phyloP scores from a whole-genome alignment of 108 stramenopile species.

The Chaetoceros tenuissimus region DNA sequence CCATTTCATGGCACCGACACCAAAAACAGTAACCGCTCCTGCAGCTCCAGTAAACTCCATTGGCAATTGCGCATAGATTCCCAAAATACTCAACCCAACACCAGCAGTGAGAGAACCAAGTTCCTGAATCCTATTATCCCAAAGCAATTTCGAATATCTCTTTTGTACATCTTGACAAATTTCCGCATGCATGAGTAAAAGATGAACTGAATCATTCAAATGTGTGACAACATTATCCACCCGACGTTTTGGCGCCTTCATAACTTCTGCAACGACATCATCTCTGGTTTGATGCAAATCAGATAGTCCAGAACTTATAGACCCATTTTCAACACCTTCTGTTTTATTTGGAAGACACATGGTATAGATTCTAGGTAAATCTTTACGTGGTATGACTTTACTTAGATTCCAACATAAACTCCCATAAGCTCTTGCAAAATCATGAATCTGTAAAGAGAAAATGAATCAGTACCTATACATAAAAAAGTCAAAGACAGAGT shows the following conservation, averaged over 20 bases:
- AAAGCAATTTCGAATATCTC: slow-evolving; percentile 32
- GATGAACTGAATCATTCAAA: slow-evolving; percentile 79
- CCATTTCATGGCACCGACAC: slow-evolving; percentile 69
- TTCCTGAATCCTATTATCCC: slow-evolving; percentile 47
- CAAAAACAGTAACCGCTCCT: slow-evolving; percentile 54
- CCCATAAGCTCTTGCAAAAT: slow-evolving; percentile 99
- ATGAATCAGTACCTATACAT: slow-evolving; percentile 13
- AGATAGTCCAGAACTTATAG: slow-evolving; percentile 35
- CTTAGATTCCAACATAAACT: slow-evolving; percentile 97
- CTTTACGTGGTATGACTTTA: slow-evolving; percentile 92
- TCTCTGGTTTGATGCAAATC: slow-evolving; percentile 83
- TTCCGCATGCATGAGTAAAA: slow-evolving; percentile 79
- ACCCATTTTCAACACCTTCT: slow-evolving; percentile 11
- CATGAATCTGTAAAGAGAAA: slow-evolving; percentile 80
- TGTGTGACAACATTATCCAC: slow-evolving; percentile 98
- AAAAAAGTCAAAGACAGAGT: background rate
- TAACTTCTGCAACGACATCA: slow-evolving; percentile 88
- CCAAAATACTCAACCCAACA: slow-evolving; percentile 24
- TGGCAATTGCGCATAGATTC: slow-evolving; percentile 25
- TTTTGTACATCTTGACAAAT: slow-evolving; percentile 48
- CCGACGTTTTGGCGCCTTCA: slow-evolving; percentile 93
- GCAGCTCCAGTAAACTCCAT: slow-evolving; percentile 49
- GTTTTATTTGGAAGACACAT: slow-evolving; percentile 83
- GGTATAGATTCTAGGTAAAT: slow-evolving; percentile 97
- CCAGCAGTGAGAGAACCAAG: slow-evolving; percentile 21